A percentile compares a stretch with the other conserved stretches of the same genome.
Conservation (phyloP, 1,284 basidiomycete genomes). For the Ganoderma lucidum region DNA sequence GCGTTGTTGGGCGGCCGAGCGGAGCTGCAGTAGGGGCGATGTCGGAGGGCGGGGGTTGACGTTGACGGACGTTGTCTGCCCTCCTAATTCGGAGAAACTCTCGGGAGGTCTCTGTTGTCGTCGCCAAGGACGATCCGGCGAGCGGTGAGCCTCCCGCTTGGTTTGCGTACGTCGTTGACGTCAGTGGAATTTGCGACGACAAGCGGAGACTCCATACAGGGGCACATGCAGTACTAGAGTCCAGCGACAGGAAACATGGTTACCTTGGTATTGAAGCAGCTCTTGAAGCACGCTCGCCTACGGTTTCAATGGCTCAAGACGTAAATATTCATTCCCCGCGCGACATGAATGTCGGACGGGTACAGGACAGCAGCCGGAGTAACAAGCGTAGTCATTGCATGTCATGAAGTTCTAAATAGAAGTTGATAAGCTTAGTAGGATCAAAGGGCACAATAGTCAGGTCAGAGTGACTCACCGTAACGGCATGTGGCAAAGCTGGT, state of each 20-base stretch:
- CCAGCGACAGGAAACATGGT: too few species aligned
- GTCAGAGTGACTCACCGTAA: not conserved
- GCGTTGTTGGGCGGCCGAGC: not conserved
- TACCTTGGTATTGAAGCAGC: not conserved
- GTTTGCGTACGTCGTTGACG: too few species aligned
- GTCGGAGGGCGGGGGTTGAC: not conserved
- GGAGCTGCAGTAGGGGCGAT: not conserved
- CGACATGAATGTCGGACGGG: not conserved
- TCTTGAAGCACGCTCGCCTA: not conserved
- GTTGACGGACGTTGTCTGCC: not conserved
- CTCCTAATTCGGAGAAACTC: not conserved
- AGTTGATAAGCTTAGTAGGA: not conserved
- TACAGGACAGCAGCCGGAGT: not conserved
- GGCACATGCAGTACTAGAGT: too few species aligned
- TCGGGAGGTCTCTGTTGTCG: too few species aligned
- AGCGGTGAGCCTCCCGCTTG: too few species aligned
- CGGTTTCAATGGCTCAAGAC: not conserved
- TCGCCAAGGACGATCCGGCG: too few species aligned
- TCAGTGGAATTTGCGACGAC: too few species aligned
- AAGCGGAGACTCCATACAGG: too few species aligned
- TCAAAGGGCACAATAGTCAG: not conserved
- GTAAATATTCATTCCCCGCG: not conserved
- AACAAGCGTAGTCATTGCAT: not conserved
- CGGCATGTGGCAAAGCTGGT: not conserved
- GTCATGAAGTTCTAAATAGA: not conserved